These are phyloP conservation scores for Astrothelium macrocarpum DNA, from an alignment of 495 filamentous ascomycete species.

Conservation along the genomic window DNA sequence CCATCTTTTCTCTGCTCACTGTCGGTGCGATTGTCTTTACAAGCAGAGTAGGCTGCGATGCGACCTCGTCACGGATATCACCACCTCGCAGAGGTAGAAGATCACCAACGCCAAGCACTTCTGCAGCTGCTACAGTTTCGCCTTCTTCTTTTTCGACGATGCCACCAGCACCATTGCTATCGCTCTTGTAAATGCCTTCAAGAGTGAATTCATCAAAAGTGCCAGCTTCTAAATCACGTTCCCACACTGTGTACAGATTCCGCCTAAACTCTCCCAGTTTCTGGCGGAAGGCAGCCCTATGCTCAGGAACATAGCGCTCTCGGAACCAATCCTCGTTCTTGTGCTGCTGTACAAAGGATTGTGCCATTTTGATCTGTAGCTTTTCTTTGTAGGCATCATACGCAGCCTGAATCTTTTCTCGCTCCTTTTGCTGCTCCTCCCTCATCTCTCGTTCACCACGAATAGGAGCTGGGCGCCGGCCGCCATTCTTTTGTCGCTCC, in stretches of 20 bases:
- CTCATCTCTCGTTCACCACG: constrained; percentile 67
- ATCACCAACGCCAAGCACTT: constrained; percentile 86
- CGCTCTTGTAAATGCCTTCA: constrained; percentile 90
- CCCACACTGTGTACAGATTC: constrained; percentile 70
- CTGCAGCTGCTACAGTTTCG: constrained; percentile 77
- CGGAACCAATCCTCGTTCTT: constrained; percentile 96
- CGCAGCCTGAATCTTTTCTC: constrained; percentile 78
- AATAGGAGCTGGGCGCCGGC: constrained; percentile 54
- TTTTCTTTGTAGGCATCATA: constrained; percentile 95
- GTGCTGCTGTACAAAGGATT: constrained; percentile 78
- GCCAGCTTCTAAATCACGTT: constrained; percentile 68
- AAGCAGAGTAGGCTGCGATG: constrained; percentile 78
- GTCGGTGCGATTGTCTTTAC: constrained; percentile 98
- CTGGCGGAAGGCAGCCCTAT: constrained; percentile 55
- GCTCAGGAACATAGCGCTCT: constrained; percentile 82
- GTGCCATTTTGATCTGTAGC: constrained; percentile 81
- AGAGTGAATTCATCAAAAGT: constrained; percentile 89
- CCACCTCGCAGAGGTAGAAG: constrained; percentile 68
- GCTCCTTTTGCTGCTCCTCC: constrained; percentile 82
- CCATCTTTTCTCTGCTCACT: constrained; percentile 87
- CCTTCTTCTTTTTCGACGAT: constrained; percentile 90
- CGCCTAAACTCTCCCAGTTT: constrained; percentile 67
- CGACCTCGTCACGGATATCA: constrained; percentile 73
- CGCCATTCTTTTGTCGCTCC: constrained; percentile 65
- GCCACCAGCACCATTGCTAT: constrained; percentile 78